These are phyloP conservation scores for Apophysomyces trapeziformis DNA, from an alignment of 371 early-diverging fungal genomes.

Conservation along the genomic window DNA sequence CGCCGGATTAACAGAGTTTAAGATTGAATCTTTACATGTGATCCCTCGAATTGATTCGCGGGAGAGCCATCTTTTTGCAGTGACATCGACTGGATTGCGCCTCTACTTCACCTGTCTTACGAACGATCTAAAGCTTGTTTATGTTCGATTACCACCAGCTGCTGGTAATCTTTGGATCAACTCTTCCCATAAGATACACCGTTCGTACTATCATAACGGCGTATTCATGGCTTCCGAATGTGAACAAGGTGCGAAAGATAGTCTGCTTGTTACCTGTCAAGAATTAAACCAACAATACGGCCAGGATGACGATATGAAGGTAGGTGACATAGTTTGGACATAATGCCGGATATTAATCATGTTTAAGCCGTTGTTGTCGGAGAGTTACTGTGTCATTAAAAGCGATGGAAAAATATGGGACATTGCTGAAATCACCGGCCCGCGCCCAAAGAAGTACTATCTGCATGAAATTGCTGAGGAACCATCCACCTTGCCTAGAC, in stretches of 20 bases:
- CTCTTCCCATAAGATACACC: conserved; percentile 48
- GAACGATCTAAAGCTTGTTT: conserved; percentile 65
- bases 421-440: conserved; percentile 60
- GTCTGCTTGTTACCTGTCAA: conserved; percentile 54
- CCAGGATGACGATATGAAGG: neutral
- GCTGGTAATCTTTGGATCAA: conserved; percentile 14
- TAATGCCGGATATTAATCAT: neutral
- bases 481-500: conserved; percentile 59
- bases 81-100: conserved; percentile 73
- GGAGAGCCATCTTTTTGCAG: conserved; percentile 66
- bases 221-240: conserved; percentile 68
- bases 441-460: conserved; percentile 7
- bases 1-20: conserved; percentile 40
- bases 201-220: conserved; percentile 66
- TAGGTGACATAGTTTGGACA: neutral
- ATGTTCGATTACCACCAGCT: conserved; percentile 73
- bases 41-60: conserved; percentile 67
- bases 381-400: conserved; percentile 24
- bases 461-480: conserved; percentile 66
- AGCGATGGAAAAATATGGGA: conserved; percentile 80
- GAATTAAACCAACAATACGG: neutral
- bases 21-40: conserved; percentile 67
- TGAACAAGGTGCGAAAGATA: conserved; percentile 65
- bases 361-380: conserved; percentile 6
- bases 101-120: conserved; percentile 74